Conservation (phyloP, 1,284 basidiomycete species). For the Malassezia furfur region DNA sequence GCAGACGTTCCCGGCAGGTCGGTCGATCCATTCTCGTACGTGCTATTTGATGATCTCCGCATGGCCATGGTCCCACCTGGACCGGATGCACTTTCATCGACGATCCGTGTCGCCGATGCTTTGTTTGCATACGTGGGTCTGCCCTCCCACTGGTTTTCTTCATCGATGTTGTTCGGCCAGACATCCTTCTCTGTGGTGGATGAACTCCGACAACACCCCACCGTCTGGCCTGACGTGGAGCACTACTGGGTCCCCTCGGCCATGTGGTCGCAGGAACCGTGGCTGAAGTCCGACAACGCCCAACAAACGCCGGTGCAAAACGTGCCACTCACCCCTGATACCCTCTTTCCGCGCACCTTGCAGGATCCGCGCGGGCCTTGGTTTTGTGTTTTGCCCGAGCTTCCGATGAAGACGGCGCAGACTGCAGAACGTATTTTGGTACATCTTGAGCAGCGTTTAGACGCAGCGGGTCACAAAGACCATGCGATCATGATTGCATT, state of each 20-base stretch:
- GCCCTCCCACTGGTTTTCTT: not conserved
- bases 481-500: not conserved
- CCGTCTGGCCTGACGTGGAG: not conserved
- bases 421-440: not conserved
- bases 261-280: not conserved
- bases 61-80: not conserved
- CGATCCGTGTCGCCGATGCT: not conserved
- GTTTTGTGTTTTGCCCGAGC: not conserved
- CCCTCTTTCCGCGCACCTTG: not conserved
- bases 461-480: not conserved
- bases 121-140: not conserved
- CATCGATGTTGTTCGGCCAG: not conserved
- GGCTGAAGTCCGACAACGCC: not conserved
- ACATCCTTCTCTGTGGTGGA: not conserved
- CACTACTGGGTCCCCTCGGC: not conserved
- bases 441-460: not conserved
- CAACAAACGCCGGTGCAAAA: not conserved
- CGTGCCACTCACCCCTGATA: not conserved
- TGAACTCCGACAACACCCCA: not conserved
- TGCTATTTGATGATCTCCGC: slow-evolving; percentile 4
- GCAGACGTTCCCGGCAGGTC: not conserved
- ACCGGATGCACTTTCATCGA: not conserved
- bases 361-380: slow-evolving; percentile 9
- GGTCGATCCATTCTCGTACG: slow-evolving; percentile 9
- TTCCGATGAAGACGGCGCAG: not conserved